phyloP scores from a whole-genome alignment of 345 rosid species.

The Noccaea bulbosa region DNA sequence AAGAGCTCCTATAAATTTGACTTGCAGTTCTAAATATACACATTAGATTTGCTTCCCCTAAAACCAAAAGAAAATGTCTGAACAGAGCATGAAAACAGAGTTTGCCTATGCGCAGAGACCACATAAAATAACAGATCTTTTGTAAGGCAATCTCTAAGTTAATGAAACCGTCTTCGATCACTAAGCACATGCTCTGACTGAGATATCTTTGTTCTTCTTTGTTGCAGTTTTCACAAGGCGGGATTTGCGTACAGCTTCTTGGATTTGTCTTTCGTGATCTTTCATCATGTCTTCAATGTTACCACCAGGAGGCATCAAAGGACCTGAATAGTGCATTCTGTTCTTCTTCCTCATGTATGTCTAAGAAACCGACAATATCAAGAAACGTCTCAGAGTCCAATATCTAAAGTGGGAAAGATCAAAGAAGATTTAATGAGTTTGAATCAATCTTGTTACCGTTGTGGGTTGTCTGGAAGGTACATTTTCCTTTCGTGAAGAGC shows the following conservation, averaged over 20 bases:
- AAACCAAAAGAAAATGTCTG: slow-evolving; percentile 36
- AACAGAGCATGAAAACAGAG: slow-evolving; percentile 36
- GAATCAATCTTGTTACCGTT: slow-evolving; percentile 46
- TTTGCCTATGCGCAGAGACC: slow-evolving; percentile 30
- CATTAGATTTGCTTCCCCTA: slow-evolving; percentile 35
- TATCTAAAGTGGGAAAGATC: background rate
- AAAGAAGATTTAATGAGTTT: background rate
- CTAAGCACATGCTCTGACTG: slow-evolving; percentile 38
- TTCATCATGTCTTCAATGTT: slow-evolving; percentile 82
- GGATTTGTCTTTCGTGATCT: slow-evolving; percentile 93
- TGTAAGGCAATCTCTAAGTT: slow-evolving; percentile 14
- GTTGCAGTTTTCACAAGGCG: slow-evolving; percentile 64
- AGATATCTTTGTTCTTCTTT: slow-evolving; percentile 45
- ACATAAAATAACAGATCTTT: slow-evolving; percentile 14
- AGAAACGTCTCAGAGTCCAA: slow-evolving; percentile 8
- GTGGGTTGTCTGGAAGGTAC: slow-evolving; percentile 38
- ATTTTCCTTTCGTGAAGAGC: slow-evolving; percentile 43
- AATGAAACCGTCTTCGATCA: slow-evolving; percentile 14
- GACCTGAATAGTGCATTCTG: slow-evolving; percentile 87
- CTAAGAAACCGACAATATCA: slow-evolving; percentile 49
- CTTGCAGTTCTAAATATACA: slow-evolving; percentile 38
- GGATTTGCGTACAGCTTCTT: slow-evolving; percentile 84
- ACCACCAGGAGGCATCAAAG: slow-evolving; percentile 87
- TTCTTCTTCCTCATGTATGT: slow-evolving; percentile 64
- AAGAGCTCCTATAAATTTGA: slow-evolving; percentile 33